Conservation (phyloP, 1,284 basidiomycete species). For the Marasmius sp. region DNA sequence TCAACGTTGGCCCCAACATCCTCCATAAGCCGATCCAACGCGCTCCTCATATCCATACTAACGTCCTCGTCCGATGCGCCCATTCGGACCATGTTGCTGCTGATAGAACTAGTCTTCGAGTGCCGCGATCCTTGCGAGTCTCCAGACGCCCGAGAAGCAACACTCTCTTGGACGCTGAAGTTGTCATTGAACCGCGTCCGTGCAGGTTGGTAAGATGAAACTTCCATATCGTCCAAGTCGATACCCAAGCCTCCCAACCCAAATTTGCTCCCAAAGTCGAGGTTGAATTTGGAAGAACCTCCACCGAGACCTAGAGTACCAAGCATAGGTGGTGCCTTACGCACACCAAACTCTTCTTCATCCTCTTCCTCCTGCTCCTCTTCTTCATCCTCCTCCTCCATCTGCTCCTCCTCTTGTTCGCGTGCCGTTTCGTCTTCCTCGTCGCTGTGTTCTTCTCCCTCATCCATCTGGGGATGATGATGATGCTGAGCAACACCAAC, state of each 20-base stretch:
- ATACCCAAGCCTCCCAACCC: constrained; percentile 32
- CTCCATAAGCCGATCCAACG: constrained; percentile 76
- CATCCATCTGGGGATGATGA: constrained; percentile 10
- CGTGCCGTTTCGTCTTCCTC: not conserved
- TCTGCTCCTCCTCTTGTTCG: constrained; percentile 1
- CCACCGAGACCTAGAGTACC: constrained; percentile 11
- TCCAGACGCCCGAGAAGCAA: constrained; percentile 5
- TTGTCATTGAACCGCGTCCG: not conserved
- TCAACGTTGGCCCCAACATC: constrained; percentile 52
- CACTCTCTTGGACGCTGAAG: constrained; percentile 17
- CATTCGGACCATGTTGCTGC: constrained; percentile 13
- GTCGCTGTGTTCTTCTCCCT: not conserved
- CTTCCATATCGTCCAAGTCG: constrained; percentile 15
- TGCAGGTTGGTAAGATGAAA: not conserved
- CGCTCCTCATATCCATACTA: constrained; percentile 71
- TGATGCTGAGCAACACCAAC: constrained; percentile 12
- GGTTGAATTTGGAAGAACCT: constrained; percentile 26
- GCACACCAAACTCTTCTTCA: constrained; percentile 33
- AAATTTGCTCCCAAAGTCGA: constrained; percentile 50
- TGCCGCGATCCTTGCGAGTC: not conserved
- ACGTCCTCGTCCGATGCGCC: constrained; percentile 42
- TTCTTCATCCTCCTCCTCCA: not conserved
- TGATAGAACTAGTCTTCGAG: constrained; percentile 11
- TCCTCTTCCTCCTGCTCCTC: constrained; percentile 16
- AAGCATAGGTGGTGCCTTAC: constrained; percentile 15